Evolutionary conservation across 495 filamentous ascomycete species (phyloP).

Genomic region (Penicillium canariense): DNA sequence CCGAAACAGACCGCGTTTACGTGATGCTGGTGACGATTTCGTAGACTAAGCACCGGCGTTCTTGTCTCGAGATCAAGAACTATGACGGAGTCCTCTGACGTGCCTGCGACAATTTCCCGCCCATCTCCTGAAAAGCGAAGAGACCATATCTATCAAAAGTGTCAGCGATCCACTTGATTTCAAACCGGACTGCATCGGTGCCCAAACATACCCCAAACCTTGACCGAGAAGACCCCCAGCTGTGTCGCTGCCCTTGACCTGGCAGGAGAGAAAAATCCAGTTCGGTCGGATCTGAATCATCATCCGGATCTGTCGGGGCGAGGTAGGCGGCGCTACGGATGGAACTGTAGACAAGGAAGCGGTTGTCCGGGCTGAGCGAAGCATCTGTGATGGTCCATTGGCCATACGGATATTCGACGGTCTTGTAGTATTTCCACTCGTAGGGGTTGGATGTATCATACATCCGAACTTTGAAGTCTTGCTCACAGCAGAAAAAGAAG

Average conservation of each 20-base stretch:
- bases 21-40: conserved; percentile 72
- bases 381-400: conserved; percentile 97
- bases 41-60: conserved; percentile 67
- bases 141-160: conserved; percentile 69
- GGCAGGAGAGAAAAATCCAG: conserved; percentile 66
- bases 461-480: conserved; percentile 93
- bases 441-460: conserved; percentile 97
- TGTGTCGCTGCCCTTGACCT: conserved; percentile 32
- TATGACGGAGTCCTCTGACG: conserved; percentile 71
- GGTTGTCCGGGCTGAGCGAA: conserved; percentile 86
- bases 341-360: conserved; percentile 83
- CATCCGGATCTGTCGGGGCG: conserved; percentile 80
- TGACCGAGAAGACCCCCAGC: conserved; percentile 43
- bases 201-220: conserved; percentile 48
- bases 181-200: neutral
- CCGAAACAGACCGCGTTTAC: conserved; percentile 98
- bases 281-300: conserved; percentile 69
- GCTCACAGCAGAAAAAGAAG: conserved; percentile 93
- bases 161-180: conserved; percentile 2
- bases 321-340: conserved; percentile 79
- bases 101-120: conserved; percentile 86
- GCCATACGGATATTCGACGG: conserved; percentile 77
- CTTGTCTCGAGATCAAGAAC: conserved; percentile 92
- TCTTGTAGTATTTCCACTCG: conserved; percentile 95
- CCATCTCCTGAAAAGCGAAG: conserved; percentile 93